These are phyloP conservation scores for Trichosporon inkin DNA, from an alignment of 1,284 basidiomycete species.

Conservation along the genomic window DNA sequence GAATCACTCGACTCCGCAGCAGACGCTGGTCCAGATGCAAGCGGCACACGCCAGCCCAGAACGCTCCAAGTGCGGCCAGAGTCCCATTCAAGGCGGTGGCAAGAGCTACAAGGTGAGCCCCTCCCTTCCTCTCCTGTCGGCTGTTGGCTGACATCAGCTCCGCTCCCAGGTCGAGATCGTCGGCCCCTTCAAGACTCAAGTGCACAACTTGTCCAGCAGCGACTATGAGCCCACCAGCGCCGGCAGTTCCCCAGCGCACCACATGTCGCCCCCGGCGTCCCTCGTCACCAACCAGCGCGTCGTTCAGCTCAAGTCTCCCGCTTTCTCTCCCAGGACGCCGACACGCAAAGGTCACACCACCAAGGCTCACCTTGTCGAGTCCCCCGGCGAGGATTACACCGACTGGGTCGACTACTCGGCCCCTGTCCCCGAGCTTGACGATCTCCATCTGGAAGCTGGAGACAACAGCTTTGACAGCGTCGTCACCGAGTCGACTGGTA, in stretches of 20 bases:
- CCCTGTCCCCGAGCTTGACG: constrained; percentile 10
- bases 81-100: constrained; percentile 1
- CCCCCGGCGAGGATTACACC: not conserved
- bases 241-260: not conserved
- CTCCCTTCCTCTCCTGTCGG: not conserved
- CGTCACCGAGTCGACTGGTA: not conserved
- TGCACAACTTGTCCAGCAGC: constrained; percentile 13
- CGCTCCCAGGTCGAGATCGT: constrained; percentile 13
- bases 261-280: not conserved
- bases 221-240: not conserved
- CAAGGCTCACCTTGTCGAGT: not conserved
- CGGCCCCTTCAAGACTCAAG: constrained; percentile 13
- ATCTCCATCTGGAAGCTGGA: not conserved
- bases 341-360: not conserved
- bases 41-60: not conserved
- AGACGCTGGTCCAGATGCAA: not conserved
- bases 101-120: not conserved
- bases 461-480: constrained; percentile 9
- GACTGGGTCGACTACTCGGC: constrained; percentile 18
- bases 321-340: not conserved
- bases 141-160: not conserved
- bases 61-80: not conserved
- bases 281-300: not conserved
- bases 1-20: not conserved
- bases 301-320: not conserved